Conservation (phyloP, 495 filamentous ascomycete genomes). For the Penicillium parvum region DNA sequence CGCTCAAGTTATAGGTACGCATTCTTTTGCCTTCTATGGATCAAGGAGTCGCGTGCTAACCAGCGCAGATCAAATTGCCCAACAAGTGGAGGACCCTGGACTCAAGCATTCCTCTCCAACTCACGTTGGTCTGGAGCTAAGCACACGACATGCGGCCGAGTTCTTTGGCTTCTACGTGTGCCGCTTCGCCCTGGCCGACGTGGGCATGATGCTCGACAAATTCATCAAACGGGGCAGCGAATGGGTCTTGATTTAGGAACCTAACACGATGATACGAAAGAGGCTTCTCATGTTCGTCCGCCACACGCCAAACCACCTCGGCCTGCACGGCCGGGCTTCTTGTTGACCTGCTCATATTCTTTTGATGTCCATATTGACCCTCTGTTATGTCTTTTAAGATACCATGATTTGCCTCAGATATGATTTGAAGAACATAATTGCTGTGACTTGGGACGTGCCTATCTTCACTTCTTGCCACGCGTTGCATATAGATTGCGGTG, state of each 20-base stretch:
- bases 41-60: constrained; percentile 13
- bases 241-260: constrained; percentile 67
- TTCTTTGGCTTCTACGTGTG: constrained; percentile 98
- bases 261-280: constrained; percentile 10
- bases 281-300: constrained; percentile 13
- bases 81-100: constrained; percentile 91
- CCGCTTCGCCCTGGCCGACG: constrained; percentile 83
- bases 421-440: constrained; percentile 30
- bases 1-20: constrained; percentile 86
- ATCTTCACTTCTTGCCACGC: constrained; percentile 4
- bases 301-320: too few species aligned
- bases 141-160: constrained; percentile 88
- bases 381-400: constrained; percentile 30
- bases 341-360: constrained; percentile 17
- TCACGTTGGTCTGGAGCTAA: constrained; percentile 89
- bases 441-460: constrained; percentile 18
- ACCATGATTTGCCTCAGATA: constrained; percentile 28
- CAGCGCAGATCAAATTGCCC: constrained; percentile 81
- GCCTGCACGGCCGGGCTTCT: not conserved
- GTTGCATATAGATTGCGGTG: too few species aligned
- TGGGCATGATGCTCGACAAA: constrained; percentile 87
- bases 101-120: constrained; percentile 77
- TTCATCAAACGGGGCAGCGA: constrained; percentile 94
- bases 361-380: constrained; percentile 22
- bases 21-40: not conserved